Base-by-base conservation (phyloP, 768 basidiomycete genomes). In the Calocybe cyanea region DNA sequence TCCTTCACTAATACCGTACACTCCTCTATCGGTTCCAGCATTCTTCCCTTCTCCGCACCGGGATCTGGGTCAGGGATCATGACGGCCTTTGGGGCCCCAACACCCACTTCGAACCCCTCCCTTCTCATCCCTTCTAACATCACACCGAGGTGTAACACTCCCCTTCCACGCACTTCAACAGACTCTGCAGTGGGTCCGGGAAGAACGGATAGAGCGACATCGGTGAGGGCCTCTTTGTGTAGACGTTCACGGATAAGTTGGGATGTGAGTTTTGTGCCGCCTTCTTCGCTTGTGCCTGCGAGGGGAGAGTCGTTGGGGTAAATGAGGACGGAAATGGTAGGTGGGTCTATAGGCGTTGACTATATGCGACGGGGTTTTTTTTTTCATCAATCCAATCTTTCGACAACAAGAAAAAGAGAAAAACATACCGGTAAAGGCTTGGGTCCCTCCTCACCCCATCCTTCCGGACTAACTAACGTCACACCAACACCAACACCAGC, bases 31-130 rank as follows among this genome's bases (percentile, higher is more conserved):
- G 75, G 75, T 54, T 77, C 73, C 0, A 77, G 60, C 63, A 63
- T 63, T 28, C 57, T 48, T 1, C 64, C 64, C n/a, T 57, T 61
- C 8, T 52, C 54, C 18, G 45, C 53, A 14, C 56, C 50, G n/a
- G 52, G 52, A 36, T 69, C 66, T 2, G 69, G 68, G 38, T 74
- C 66, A 10, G 67, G 70, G 9, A 68, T 68, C 64, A 77, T 66
- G 38, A 77, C 70, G 8, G 75, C 73, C 53, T 75, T 75, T n/a
- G 75, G 75, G 0, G 73, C 67, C 0, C 73, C 73, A 6, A 77
- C 64, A 15, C 61, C 59, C 11, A 77, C 57, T 55, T 77, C 75
- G 52, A 68, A 77, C 24, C 75, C 75, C 58, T 77, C 75, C 4
- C 73, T 59, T 10, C 75, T 71, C 7, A 77, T 62, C 0, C 67